Percentiles rank a stretch among this genome's conserved stretches.
Conservation (phyloP, 805 yeast species). For the Myxozyma udenii region DNA sequence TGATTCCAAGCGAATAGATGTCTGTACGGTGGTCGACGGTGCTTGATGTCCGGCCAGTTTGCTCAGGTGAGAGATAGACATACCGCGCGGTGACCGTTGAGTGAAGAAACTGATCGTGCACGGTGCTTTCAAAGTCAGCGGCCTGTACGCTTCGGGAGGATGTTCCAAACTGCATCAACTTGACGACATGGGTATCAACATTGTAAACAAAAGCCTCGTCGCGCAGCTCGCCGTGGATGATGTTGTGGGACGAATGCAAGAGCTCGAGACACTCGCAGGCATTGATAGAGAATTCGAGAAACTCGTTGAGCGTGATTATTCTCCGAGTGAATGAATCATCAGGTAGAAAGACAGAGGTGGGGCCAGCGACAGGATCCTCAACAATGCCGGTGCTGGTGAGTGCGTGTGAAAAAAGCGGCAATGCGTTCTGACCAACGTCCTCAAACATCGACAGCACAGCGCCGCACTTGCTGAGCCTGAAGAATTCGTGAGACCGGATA, state of each 20-base stretch:
- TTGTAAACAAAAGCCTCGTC: constrained; percentile 29
- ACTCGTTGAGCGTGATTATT: constrained; percentile 24
- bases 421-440: constrained; percentile 21
- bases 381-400: background rate
- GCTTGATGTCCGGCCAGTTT: constrained; percentile 28
- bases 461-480: constrained; percentile 8
- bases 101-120: constrained; percentile 11
- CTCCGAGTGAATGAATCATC: background rate
- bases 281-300: constrained; percentile 30
- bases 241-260: constrained; percentile 25
- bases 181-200: constrained; percentile 16
- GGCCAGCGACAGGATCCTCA: constrained; percentile 1
- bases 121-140: background rate
- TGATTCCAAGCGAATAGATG: constrained; percentile 30
- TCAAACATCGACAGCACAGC: constrained; percentile 29
- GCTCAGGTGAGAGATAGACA: constrained; percentile 30
- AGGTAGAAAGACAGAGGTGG: constrained; percentile 5
- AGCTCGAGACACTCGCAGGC: constrained; percentile 28
- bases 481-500: constrained; percentile 24
- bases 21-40: constrained; percentile 30
- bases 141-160: constrained; percentile 15
- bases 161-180: constrained; percentile 26
- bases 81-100: constrained; percentile 10
- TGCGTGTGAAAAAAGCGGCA: constrained; percentile 17
- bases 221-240: constrained; percentile 31